Percentiles rank a stretch among this genome's conserved stretches.
Conservation (phyloP, 2,329 filamentous ascomycete genomes). For the Phialemoniopsis sp. region DNA sequence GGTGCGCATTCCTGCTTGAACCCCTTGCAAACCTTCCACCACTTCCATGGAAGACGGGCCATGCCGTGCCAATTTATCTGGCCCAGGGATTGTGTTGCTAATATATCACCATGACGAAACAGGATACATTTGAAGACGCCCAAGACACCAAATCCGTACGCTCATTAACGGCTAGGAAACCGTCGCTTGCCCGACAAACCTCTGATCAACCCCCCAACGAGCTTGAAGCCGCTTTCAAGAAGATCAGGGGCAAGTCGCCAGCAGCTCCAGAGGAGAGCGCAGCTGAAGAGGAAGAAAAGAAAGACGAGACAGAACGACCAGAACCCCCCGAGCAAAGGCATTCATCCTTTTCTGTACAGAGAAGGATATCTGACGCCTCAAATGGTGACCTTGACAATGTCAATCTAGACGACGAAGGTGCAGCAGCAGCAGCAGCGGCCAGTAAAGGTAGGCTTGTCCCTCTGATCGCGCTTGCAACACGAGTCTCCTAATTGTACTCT, state of each 20-base stretch:
- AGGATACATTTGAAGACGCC: constrained; percentile 85
- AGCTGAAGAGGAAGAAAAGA: constrained; percentile 8
- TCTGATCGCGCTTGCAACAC: constrained; percentile 8
- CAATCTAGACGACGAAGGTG: constrained; percentile 59
- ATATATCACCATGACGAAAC: constrained; percentile 4
- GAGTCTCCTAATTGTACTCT: background rate
- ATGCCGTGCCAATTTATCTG: background rate
- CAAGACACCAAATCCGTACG: constrained; percentile 60
- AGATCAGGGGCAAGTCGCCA: constrained; percentile 6
- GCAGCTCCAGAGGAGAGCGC: constrained; percentile 8
- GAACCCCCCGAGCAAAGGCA: constrained; percentile 13
- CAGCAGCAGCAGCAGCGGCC: constrained; percentile 16
- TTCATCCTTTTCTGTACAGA: constrained; percentile 32
- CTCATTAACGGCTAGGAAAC: constrained; percentile 54
- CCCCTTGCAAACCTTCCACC: no score
- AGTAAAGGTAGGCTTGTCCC: constrained; percentile 12
- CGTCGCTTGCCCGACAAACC: constrained; percentile 20
- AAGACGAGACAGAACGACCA: constrained; percentile 13
- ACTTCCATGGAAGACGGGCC: no score
- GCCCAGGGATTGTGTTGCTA: constrained; percentile 5
- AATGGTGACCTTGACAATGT: constrained; percentile 51
- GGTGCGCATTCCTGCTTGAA: background rate
- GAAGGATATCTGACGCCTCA: constrained; percentile 39
- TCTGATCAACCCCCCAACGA: constrained; percentile 18
- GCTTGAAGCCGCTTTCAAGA: constrained; percentile 15